Evolutionary conservation across 2,329 filamentous ascomycete genomes (phyloP).

Genomic region (Basipetospora chlamydospora): DNA sequence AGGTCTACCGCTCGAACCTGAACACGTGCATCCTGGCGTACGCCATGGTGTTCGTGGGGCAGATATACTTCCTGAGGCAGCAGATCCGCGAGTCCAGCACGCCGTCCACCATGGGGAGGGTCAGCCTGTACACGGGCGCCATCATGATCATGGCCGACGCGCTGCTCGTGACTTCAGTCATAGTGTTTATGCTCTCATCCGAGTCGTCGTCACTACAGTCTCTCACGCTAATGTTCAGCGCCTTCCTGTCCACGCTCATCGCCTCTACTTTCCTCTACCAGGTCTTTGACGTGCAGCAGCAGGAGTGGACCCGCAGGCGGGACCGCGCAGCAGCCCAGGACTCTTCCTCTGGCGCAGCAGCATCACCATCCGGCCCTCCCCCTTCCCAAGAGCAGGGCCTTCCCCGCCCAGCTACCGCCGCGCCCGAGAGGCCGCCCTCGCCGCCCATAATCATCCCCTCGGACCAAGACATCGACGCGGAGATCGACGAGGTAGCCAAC

Average conservation of each 20-base stretch:
- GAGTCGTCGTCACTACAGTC: conserved; percentile 36
- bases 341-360: too few relatives aligned
- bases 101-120: conserved; percentile 50
- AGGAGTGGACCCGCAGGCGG: conserved; percentile 38
- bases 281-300: conserved; percentile 42
- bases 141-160: conserved; percentile 51
- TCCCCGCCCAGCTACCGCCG: conserved; percentile 13
- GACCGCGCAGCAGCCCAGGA: conserved; percentile 13
- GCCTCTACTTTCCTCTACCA: conserved; percentile 44
- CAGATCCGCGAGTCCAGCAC: conserved; percentile 55
- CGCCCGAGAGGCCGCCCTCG: conserved; percentile 14
- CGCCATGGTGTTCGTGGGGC: conserved; percentile 41
- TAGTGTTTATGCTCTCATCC: conserved; percentile 7
- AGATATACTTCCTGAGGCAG: conserved; percentile 45
- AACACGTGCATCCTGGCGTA: conserved; percentile 45
- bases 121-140: conserved; percentile 48
- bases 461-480: conserved; percentile 48
- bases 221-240: conserved; percentile 33
- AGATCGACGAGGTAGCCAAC: conserved; percentile 28
- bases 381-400: conserved; percentile 9
- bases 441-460: conserved; percentile 45
- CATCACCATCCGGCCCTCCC: conserved; percentile 13
- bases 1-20: conserved; percentile 40
- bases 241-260: conserved; percentile 42
- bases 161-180: conserved; percentile 18